Evolutionary conservation across 2,329 filamentous ascomycete genomes (phyloP), one percentile per base, ranked within the genome.

Genomic region (Apiospora koreana): DNA sequence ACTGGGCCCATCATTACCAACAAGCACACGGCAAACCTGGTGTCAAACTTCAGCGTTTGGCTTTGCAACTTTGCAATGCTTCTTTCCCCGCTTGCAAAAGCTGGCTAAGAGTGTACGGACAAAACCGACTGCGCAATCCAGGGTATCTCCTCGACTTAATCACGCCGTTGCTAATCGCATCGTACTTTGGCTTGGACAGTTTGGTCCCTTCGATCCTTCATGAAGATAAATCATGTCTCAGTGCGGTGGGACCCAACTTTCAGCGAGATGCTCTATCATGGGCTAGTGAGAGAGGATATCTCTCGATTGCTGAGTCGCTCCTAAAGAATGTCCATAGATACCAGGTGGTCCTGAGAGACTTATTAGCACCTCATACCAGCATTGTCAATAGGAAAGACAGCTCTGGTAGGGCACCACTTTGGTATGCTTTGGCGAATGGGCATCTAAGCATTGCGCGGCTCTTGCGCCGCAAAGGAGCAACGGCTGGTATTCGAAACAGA

Each of bases 1-100:
- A 70, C 18, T 73, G 71, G 72, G 35, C 71, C n/a, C 35, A 54
- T 12, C 72, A 73, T 69, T 73, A 69, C 43, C 71, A 69, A 12
- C 64, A 70, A 43, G 58, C 70, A 18, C 31, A 48, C 16, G 41
- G 69, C 21, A 68, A 41, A 23, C 7, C 16, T 31, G 23, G 16
- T 16, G 23, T 7, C 38, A 8, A 70, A n/a, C 21, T 73, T 12
- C 31, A 68, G 50, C 12, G 1, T 50, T 25, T 69, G 31, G 72
- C 71, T 12, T 46, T 66, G 21, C 41, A 64, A 18, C 71, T 73
- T 16, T 73, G 72, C 65, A 54, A 71, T 38, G 45, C 43, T 23
- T 35, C 35, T 25, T 69, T 54, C 1, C 31, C 42, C 4, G 18
- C 43, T 58, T 68, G 70, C 46, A 41, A 16, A 45, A 1, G 43